These are phyloP conservation scores for Xylaria sp. DNA, from an alignment of 2,329 filamentous ascomycete genomes.

Conservation along the genomic window DNA sequence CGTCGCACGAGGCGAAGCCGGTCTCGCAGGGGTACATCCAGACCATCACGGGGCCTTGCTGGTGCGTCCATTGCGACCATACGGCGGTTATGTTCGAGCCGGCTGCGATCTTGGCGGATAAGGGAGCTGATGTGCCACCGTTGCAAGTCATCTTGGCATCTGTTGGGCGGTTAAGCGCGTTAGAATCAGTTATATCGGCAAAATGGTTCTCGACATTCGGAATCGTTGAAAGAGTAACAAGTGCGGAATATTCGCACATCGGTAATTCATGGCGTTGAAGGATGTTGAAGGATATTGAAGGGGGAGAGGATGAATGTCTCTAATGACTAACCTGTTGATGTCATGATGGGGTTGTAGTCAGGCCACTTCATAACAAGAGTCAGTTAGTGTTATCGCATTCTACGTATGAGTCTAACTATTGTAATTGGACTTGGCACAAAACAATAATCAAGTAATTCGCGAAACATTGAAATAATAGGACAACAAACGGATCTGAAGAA, in stretches of 20 bases:
- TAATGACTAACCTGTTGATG: conserved; percentile 50
- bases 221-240: not conserved
- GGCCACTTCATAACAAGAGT: conserved; percentile 54
- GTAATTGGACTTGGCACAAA: too few species aligned
- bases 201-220: too few species aligned
- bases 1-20: conserved; percentile 61
- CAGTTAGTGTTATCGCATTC: not conserved
- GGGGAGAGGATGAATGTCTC: not conserved
- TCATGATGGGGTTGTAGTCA: conserved; percentile 66
- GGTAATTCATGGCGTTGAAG: not conserved
- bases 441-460: not conserved
- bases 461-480: not conserved
- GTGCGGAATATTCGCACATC: not conserved
- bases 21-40: conserved; percentile 65
- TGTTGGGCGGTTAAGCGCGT: conserved; percentile 32
- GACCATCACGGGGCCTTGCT: conserved; percentile 69
- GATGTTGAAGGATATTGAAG: not conserved
- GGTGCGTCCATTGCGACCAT: conserved; percentile 69
- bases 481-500: not conserved
- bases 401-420: not conserved
- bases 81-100: conserved; percentile 61
- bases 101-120: conserved; percentile 58
- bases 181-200: not conserved
- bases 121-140: conserved; percentile 60
- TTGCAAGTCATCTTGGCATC: conserved; percentile 66